Base-by-base conservation (phyloP, 2,329 filamentous ascomycete species). In the Colletotrichum sp. region DNA sequence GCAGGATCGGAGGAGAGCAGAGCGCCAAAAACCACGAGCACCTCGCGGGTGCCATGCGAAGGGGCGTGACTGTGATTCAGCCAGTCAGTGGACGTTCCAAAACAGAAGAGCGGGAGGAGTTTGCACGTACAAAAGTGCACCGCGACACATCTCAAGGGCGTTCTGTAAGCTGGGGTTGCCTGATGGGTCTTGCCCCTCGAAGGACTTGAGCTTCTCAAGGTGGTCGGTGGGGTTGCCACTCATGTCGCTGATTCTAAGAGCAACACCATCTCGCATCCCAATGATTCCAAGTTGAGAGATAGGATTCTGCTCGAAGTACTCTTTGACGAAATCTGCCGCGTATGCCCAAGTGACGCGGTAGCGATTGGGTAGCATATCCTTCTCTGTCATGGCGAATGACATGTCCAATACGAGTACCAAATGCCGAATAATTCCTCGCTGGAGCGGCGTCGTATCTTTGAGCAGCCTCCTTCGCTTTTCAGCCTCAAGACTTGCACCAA, bases 241-340 rank as follows among this genome's bases (percentile, higher is more conserved):
- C 88, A 99, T 93, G 82, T 98, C 95, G 82, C 94, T 97, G 78
- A 99, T 91, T 52, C 95, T 90, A 28, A 98, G 89, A 3, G 96
- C 96, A 18, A 99, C 89, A 18, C 97, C 97, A 83, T 99, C 97
- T 77, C 95, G 92, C 95, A 99, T 98, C 67, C 95, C 96, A 52
- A 99, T 89, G 34, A 99, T 94, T 28, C 95, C 96, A 72, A 99
- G 91, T 85, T 99, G 97, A 12, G 96, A 98, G 79, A 99, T 99
- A 13, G 97, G 97, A 81, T 99, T 99, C 85, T 99, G 97, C 85
- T 99, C 97, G 83, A 99, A 99, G 86, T 95, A 99, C 84, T 98
- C 96, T 75, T 93, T 91, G 65, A 99, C 94, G 84, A 99, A 99
- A 73, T 96, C 94, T 78, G 94, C 92, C 18, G 96, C 94, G 84